Base-by-base conservation (phyloP, 371 early-diverging fungal species). In the Thermomucor indicae-seudaticae region DNA sequence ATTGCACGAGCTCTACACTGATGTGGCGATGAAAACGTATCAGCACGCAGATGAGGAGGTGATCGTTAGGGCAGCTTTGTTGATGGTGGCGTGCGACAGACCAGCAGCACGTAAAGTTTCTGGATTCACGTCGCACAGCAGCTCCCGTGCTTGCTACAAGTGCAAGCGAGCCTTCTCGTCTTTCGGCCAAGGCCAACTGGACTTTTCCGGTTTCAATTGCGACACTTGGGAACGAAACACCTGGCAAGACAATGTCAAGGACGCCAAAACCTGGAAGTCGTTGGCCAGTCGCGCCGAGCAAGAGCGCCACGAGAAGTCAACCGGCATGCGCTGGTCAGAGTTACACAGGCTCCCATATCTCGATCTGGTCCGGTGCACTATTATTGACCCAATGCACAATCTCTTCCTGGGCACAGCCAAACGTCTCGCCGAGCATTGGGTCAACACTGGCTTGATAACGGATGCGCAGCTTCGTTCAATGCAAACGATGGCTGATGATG, bases 331-430 rank as follows among this genome's bases (percentile, higher is more conserved):
- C 11, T 60, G 45, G 38, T 43, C 42, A 6, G 47, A 29, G 11
- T 29, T 60, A 3, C 51, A 51, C 32, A 12, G 43, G 4, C 31
- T 60, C 0, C 34, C 16, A 4, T 51, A 60, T 22, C 55, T 60
- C 37, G 55, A 60, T 43, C 20, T 40, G 5, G 40, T 46, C 32
- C 38, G 49, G 6, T 47, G 6, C 23, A 49, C 32, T 17, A 32
- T 31, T 16, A 32, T 58, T 17, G 60, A 60, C 32, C 31, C 45
- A 2, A 51, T 50, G 51, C 60, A 60, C 38, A 49, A 54, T 22
- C 17, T 44, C 11, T 51, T 43, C 31, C 31, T 48, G 16, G 49
- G 53, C 14, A 39, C 42, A 4, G 32, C 55, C 0, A 55, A 49
- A 7, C 32, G 32, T 32, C 7, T 32, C 10, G 7, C 32, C 32